Conservation (phyloP, 2,329 filamentous ascomycete genomes). For the Leptographium galeiforme region DNA sequence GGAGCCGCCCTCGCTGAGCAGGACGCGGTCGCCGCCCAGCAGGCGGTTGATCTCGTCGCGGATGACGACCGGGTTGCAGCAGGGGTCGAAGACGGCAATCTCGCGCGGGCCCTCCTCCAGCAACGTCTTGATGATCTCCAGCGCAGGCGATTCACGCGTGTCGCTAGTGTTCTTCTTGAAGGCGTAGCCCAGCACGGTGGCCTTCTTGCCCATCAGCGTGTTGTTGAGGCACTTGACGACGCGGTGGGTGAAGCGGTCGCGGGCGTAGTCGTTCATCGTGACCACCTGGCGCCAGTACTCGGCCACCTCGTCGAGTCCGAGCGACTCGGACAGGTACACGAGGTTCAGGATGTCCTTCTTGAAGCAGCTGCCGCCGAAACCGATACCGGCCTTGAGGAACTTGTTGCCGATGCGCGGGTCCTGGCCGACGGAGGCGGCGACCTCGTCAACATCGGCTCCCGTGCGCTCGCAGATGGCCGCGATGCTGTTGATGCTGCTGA, state of each 20-base stretch:
- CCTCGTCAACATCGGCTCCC: constrained; percentile 62
- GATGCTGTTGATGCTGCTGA: constrained; percentile 69
- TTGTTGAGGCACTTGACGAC: constrained; percentile 54
- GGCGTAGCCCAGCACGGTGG: constrained; percentile 60
- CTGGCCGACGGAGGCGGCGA: constrained; percentile 52
- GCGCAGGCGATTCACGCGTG: constrained; percentile 56
- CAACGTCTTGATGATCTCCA: constrained; percentile 53
- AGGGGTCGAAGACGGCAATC: constrained; percentile 57
- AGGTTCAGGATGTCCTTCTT: constrained; percentile 67
- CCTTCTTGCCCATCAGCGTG: constrained; percentile 55
- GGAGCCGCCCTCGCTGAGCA: constrained; percentile 26
- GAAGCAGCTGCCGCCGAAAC: constrained; percentile 73
- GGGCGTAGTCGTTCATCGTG: constrained; percentile 64
- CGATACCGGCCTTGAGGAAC: constrained; percentile 62
- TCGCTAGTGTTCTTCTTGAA: constrained; percentile 74
- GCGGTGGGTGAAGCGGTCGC: constrained; percentile 51
- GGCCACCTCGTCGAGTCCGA: constrained; percentile 57
- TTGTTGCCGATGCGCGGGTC: constrained; percentile 60
- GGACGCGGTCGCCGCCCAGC: constrained; percentile 19
- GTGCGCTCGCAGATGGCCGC: constrained; percentile 68
- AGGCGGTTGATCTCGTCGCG: constrained; percentile 35
- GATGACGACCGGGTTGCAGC: constrained; percentile 37
- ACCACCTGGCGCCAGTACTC: constrained; percentile 65
- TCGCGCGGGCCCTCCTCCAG: constrained; percentile 50
- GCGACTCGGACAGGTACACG: constrained; percentile 57